These are phyloP conservation scores for Acorus calamus DNA, from an alignment of 106 monocot genomes.

Conservation along the genomic window DNA sequence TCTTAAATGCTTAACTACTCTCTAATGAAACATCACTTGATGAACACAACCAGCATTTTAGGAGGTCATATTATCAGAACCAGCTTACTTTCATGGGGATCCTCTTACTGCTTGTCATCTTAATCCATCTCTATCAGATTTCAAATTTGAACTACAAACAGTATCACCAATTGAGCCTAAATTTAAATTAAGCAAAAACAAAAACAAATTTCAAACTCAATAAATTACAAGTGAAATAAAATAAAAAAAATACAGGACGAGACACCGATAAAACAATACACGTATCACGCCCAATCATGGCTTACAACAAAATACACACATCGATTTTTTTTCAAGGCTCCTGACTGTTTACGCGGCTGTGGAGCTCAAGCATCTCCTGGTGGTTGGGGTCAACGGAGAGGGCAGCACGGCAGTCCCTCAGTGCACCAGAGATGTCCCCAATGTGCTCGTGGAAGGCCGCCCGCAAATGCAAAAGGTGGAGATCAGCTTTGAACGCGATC, in stretches of 20 bases:
- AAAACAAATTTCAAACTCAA: too few species aligned
- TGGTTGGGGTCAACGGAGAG: slow-evolving; percentile 93
- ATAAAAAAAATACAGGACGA: slow-evolving; percentile 12
- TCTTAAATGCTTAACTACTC: too few species aligned
- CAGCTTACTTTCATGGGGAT: too few species aligned
- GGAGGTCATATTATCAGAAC: too few species aligned
- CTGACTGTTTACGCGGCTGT: slow-evolving; percentile 74
- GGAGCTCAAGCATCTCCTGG: slow-evolving; percentile 94
- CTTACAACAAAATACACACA: neutral
- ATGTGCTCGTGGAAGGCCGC: slow-evolving; percentile 95
- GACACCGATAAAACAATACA: neutral
- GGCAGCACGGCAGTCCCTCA: slow-evolving; percentile 85
- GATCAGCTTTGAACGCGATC: slow-evolving; percentile 91
- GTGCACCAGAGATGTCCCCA: slow-evolving; percentile 63
- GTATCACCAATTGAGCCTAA: too few species aligned
- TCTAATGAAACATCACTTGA: too few species aligned
- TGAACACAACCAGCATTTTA: too few species aligned
- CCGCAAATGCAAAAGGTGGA: slow-evolving; percentile 82
- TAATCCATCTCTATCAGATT: too few species aligned
- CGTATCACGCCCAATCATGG: slow-evolving; percentile 8
- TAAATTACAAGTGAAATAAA: too few species aligned
- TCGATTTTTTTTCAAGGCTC: slow-evolving; percentile 34
- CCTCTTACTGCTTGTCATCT: too few species aligned
- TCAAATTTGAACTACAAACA: too few species aligned
- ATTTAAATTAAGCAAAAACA: too few species aligned